Base-by-base conservation (phyloP, 305 asterid species). In the Plantago coronopus region DNA sequence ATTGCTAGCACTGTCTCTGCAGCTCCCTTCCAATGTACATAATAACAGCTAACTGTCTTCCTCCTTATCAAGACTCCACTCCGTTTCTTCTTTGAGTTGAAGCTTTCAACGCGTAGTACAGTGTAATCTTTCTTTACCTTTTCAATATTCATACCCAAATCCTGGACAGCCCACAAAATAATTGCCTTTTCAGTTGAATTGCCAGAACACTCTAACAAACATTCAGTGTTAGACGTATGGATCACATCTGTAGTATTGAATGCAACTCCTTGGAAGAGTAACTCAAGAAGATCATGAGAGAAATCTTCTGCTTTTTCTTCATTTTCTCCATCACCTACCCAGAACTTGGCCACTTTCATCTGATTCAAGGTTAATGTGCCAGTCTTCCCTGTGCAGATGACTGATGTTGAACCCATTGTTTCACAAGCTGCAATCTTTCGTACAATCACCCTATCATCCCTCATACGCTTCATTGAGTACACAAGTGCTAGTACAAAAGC, bases 361-460 rank as follows among this genome's bases (percentile, higher is more conserved):
- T 84, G 89, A 79, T 91, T 89, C 75, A 86, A 77, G 50, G 98
- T 89, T 74, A 91, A 69, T 27, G 98, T 91, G 69, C 98, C 98
- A 50, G 97, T 84, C 78, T 89, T 89, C 68, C 86, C 95, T 65
- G 97, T 91, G 79, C 95, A 88, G 64, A 89, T 91, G 62, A 96
- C 83, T 48, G 98, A 88, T 10, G 93, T 96, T 27, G 95, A 88
- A 44, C 95, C 96, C 96, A 91, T 91, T 57, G 95, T 91, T 79
- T 88, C 98, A 68, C 98, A 91, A 63, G 95, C 95, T 37, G 95
- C 86, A 76, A 88, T 95, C 74, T 96, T 89, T 42, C 97, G 94
- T 46, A 91, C 94, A 3, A 11, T 4, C 3, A 50, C 56, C 1
- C 2, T 16, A 11, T 0, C 13, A 4, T 7, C 17, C 11, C 2